Evolutionary conservation across 2,329 filamentous ascomycete genomes (phyloP).

Genomic region (Pestalotiopsis sp.): DNA sequence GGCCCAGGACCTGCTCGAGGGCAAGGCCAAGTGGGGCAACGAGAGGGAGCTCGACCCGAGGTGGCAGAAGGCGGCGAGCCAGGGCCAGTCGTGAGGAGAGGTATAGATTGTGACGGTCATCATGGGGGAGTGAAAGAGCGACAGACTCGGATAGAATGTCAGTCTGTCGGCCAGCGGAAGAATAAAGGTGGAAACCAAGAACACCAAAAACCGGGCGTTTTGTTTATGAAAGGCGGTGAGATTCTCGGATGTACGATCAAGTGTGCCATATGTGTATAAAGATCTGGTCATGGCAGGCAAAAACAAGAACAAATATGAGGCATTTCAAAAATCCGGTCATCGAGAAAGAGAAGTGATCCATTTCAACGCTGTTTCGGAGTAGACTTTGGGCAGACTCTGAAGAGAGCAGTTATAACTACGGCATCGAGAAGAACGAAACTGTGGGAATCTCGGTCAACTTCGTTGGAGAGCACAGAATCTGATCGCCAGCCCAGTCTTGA

Average conservation of each 20-base stretch:
- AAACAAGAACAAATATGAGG: neutral
- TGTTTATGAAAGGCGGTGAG: constrained; percentile 1
- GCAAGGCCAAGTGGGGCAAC: constrained; percentile 63
- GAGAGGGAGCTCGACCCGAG: constrained; percentile 46
- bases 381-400: too few species aligned
- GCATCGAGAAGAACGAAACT: too few species aligned
- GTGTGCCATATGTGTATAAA: constrained; percentile 9
- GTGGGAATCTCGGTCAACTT: too few species aligned
- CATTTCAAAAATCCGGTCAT: neutral
- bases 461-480: too few species aligned
- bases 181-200: neutral
- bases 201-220: neutral
- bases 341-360: neutral
- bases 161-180: neutral
- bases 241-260: constrained; percentile 19
- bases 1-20: constrained; percentile 64
- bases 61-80: constrained; percentile 37
- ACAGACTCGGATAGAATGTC: neutral
- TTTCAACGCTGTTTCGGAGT: neutral
- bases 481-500: too few species aligned
- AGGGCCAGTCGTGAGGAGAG: constrained; percentile 32
- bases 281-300: neutral
- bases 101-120: constrained; percentile 9
- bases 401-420: neutral
- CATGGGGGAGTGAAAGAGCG: too few species aligned